Evolutionary conservation across 345 rosid genomes (phyloP).

Genomic region (Angophora floribunda): DNA sequence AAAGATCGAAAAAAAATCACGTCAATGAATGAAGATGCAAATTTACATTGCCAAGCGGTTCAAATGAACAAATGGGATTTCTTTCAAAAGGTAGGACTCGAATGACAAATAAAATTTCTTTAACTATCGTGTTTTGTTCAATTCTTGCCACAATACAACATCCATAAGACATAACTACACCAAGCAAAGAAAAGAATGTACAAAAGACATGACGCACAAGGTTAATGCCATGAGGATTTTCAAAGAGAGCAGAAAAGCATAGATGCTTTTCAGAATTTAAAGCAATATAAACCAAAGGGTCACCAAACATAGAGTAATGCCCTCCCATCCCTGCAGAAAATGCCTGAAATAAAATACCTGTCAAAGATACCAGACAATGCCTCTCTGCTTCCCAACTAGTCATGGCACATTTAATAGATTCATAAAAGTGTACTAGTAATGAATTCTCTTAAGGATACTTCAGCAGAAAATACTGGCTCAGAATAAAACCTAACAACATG

Average conservation of each 20-base stretch:
- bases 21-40: not conserved
- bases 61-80: not conserved
- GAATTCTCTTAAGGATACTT: not conserved
- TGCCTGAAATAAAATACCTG: not conserved
- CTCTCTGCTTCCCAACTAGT: not conserved
- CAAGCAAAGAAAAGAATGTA: not conserved
- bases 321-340: not conserved
- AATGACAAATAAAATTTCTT: not conserved
- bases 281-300: not conserved
- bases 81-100: not conserved
- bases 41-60: not conserved
- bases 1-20: not conserved
- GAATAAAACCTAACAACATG: not conserved
- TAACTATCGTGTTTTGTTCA: not conserved
- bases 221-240: not conserved
- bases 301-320: not conserved
- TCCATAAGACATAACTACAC: not conserved
- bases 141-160: not conserved
- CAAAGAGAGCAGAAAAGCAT: not conserved
- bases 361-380: not conserved
- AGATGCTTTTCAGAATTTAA: not conserved
- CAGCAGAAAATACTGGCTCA: not conserved
- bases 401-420: not conserved
- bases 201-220: not conserved
- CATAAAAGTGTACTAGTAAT: not conserved